Conservation (phyloP, 805 yeast genomes). For the Suhomyces sp. region DNA sequence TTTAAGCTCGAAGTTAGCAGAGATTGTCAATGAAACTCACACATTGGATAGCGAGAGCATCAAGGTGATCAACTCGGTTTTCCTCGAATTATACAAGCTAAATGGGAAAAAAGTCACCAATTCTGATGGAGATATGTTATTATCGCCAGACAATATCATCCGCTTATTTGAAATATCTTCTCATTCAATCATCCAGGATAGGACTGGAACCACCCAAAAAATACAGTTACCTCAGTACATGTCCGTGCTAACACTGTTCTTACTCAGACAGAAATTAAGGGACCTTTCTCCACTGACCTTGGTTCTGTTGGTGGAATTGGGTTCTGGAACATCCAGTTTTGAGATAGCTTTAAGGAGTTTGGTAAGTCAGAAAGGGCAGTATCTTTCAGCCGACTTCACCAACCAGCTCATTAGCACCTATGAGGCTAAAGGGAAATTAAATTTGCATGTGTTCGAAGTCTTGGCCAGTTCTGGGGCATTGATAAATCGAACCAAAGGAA, state of each 20-base stretch:
- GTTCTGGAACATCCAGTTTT: slow-evolving; percentile 13
- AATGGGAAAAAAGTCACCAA: slow-evolving; percentile 8
- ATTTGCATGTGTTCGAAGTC: slow-evolving; percentile 16
- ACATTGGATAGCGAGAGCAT: slow-evolving; percentile 13
- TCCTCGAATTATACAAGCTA: slow-evolving; percentile 17
- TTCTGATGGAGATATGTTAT: slow-evolving; percentile 1
- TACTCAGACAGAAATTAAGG: slow-evolving; percentile 12
- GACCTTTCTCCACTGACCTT: slow-evolving; percentile 19
- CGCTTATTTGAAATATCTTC: slow-evolving; percentile 20
- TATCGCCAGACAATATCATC: slow-evolving; percentile 10
- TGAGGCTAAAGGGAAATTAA: slow-evolving; percentile 8
- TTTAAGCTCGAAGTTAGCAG: slow-evolving; percentile 18
- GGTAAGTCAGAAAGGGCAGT: slow-evolving; percentile 8
- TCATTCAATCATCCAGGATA: slow-evolving; percentile 4
- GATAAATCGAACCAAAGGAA: background rate
- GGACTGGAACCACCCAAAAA: slow-evolving; percentile 7
- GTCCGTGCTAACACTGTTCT: slow-evolving; percentile 21
- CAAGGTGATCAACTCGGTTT: slow-evolving; percentile 20
- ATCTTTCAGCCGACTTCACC: slow-evolving; percentile 17
- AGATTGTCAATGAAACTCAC: slow-evolving; percentile 12
- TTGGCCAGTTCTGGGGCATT: slow-evolving; percentile 1
- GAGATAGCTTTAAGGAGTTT: slow-evolving; percentile 14
- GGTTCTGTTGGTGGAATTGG: slow-evolving; percentile 29
- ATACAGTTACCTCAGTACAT: slow-evolving; percentile 27
- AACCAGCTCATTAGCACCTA: slow-evolving; percentile 15